These are phyloP conservation scores for Escallonia herrerae DNA, from an alignment of 129 eudicot genomes.

Conservation along the genomic window DNA sequence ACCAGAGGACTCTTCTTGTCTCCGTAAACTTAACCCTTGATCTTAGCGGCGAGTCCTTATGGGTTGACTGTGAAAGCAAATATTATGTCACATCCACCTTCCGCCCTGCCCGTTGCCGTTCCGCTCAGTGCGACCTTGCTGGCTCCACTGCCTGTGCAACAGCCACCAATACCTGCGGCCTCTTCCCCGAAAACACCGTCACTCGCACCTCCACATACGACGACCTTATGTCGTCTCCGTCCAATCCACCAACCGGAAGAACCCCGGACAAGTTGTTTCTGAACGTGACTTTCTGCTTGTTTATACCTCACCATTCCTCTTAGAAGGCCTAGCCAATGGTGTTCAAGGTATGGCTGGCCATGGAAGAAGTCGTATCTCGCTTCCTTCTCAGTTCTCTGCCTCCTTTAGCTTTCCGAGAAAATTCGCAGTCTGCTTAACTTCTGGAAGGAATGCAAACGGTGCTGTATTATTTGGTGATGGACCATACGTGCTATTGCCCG, in stretches of 20 bases:
- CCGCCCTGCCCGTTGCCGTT: conserved; percentile 11
- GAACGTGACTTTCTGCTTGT: conserved; percentile 28
- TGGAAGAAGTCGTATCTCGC: conserved; percentile 28
- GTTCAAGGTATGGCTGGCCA: conserved; percentile 52
- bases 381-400: conserved; percentile 33
- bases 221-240: conserved; percentile 30
- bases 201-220: conserved; percentile 21
- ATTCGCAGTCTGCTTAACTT: conserved; percentile 33
- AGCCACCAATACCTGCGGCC: conserved; percentile 31
- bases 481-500: conserved; percentile 22
- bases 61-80: too few relatives aligned
- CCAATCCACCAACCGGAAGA: conserved; percentile 32
- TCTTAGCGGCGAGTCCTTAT: too few relatives aligned
- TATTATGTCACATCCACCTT: conserved; percentile 25
- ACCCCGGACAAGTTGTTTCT: conserved; percentile 21
- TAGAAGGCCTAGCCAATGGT: conserved; percentile 41
- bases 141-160: conserved; percentile 8
- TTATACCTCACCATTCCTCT: conserved; percentile 21
- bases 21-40: too few relatives aligned
- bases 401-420: conserved; percentile 33
- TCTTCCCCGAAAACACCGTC: conserved; percentile 34
- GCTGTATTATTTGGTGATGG: conserved; percentile 37
- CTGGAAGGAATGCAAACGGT: conserved; percentile 23
- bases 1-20: too few relatives aligned
- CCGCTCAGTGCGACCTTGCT: conserved; percentile 22